Evolutionary conservation across 495 filamentous ascomycete species (phyloP).

Genomic region (Neurospora cerealis): DNA sequence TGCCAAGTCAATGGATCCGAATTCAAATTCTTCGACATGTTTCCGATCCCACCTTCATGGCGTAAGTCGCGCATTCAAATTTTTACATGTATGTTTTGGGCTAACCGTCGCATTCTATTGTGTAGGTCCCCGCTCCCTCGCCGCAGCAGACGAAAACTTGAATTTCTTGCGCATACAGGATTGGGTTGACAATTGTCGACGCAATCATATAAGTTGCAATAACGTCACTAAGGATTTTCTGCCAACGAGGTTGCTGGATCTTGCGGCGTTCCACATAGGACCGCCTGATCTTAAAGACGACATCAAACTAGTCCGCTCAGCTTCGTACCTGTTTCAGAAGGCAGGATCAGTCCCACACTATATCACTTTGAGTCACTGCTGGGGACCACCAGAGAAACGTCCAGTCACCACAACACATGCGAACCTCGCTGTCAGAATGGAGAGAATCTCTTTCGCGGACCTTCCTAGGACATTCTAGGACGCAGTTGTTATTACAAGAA

Average conservation of each 20-base stretch:
- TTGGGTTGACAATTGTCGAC: neutral
- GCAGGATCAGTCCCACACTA: neutral
- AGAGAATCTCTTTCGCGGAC: neutral
- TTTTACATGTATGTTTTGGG: too few species aligned
- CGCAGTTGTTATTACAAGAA: neutral
- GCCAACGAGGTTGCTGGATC: neutral
- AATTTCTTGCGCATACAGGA: neutral
- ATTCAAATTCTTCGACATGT: too few species aligned
- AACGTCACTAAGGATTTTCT: neutral
- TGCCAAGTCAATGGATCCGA: too few species aligned
- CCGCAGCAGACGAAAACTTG: neutral
- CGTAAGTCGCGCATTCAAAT: too few species aligned
- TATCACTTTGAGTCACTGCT: conserved; percentile 6
- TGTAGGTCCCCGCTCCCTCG: neutral
- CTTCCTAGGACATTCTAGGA: conserved; percentile 12
- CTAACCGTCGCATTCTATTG: too few species aligned
- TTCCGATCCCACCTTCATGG: too few species aligned
- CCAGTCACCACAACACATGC: fast-evolving
- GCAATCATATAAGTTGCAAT: neutral
- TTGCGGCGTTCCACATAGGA: neutral
- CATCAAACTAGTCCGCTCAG: neutral
- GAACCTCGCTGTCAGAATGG: neutral
- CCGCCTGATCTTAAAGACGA: neutral
- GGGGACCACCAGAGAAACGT: neutral
- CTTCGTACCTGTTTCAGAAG: fast-evolving